Percentiles rank a stretch among this genome's conserved stretches.
phyloP scores from a whole-genome alignment of 257 asterid genomes.

The Ajuga chamaepitys region DNA sequence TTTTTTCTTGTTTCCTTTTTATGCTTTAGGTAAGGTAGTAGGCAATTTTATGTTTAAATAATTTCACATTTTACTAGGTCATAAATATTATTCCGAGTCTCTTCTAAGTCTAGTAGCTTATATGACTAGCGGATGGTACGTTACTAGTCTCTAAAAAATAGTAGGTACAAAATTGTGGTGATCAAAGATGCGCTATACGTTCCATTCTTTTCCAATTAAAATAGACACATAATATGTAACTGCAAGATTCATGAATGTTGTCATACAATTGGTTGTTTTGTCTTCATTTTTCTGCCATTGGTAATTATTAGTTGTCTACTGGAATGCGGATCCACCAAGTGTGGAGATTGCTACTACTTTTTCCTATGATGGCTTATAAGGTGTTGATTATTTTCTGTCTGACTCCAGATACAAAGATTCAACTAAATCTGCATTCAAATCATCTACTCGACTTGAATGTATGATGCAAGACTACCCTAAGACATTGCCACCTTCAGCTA shows the following conservation, averaged over 20 bases:
- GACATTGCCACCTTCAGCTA: slow-evolving; percentile 87
- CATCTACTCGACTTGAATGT: slow-evolving; percentile 98
- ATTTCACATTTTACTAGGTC: no score
- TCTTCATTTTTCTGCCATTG: neutral
- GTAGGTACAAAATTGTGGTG: no score
- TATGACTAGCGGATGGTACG: no score
- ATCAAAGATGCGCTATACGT: neutral
- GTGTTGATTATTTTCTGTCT: slow-evolving; percentile 15
- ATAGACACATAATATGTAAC: neutral
- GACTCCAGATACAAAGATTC: slow-evolving; percentile 83
- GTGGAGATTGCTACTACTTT: neutral
- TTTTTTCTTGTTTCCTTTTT: no score
- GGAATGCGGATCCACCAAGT: neutral
- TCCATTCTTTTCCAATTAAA: no score
- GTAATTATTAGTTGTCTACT: neutral
- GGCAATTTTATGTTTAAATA: no score
- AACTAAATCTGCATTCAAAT: slow-evolving; percentile 79
- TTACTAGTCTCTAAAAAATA: no score
- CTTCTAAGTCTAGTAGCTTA: no score
- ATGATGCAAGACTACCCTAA: slow-evolving; percentile 99
- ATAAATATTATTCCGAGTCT: no score
- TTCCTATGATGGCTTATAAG: neutral
- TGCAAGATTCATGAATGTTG: neutral
- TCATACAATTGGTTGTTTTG: neutral
- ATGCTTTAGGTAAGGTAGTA: no score